Evolutionary conservation across 371 early-diverging fungal genomes (phyloP), one percentile per base, ranked within the genome.

Genomic region (Apophysomyces elegans): DNA sequence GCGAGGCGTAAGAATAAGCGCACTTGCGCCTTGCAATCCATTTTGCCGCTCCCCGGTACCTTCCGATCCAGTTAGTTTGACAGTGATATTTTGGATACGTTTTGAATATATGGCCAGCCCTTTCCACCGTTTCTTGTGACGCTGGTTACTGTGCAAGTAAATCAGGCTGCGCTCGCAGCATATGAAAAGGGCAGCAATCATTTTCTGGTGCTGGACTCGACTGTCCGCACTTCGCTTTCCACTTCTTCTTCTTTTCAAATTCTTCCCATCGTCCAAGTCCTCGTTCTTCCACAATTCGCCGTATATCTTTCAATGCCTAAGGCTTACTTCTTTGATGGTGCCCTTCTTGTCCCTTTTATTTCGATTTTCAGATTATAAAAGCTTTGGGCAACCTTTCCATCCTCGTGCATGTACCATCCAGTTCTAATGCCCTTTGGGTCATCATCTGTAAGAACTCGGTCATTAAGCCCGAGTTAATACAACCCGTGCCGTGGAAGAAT

Each of bases 41-140:
- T 59, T 65, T 59, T 13, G 58, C 39, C 4, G 58, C 65, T 37
- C 46, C 50, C 59, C 59, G 46, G 8, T 58, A 58, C 14, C 59
- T 16, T 36, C 58, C 65, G 1, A 65, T 65, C 59, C 44, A 65
- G 47, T 71, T 71, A 11, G 35, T 62, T 56, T 66, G 61, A 39
- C 64, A 70, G 45, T 65, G 61, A 21, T 58, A 70, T 54, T 66
- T 71, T 14, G 41, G 58, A 26, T 66, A 66, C 18, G 60, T 41
- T 13, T 59, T 56, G 21, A 58, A 47, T 0, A 63, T 61, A 47
- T 66, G 59, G 16, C 61, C 58, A 5, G 56, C 41, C 7, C 45
- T 37, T 16, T 59, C 58, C 0, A 63, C 54, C 13, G 54, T 14
- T 46, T 71, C 64, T 13, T 64, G 61, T 6, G 67, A 7, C 0